Base-by-base conservation (phyloP, 2,329 filamentous ascomycete genomes). In the Xylaria sp. region DNA sequence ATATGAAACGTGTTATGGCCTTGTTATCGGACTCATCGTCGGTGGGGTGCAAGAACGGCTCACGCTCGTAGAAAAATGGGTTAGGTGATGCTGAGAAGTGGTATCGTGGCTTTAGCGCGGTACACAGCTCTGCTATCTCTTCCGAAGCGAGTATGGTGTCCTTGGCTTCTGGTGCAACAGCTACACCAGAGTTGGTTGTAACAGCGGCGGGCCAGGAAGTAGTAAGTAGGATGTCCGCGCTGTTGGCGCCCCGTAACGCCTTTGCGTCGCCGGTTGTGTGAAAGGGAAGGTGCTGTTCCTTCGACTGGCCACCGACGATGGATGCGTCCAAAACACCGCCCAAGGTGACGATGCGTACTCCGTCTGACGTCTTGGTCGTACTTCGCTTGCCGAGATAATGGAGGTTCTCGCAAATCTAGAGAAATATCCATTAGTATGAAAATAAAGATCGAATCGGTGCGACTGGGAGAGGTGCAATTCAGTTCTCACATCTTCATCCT, bases 371-470 rank as follows among this genome's bases (percentile, higher is more conserved):
- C 79, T 96, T 98, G 61, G 93, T 91, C 15, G 91, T 90, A 69
- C 92, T 93, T 75, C 93, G 90, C 80, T 96, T 97, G 66, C 93
- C 94, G 0, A 99, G 87, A 76, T 92, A 97, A 80, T 93, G 93
- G 11, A 99, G 87, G 77, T 99, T 98, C n/a, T 91, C 87, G 78
- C 94, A 97, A 20, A 99, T 86, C 74, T 90, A 26, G 6, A 44
- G 6, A 60, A 1, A 4, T 10, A 20, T 0, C 6, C 2, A 15
- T 67, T 42, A 69, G 60, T 28, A 67, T 5, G 13, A 11, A 23
- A 31, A 10, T 2, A 28, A 42, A 13, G n/a, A 26, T 31, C 17
- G 17, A 13, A 1, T 4, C 15, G 4, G 20, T 2, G 17, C 44
- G 5, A 58, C 6, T 4, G 11, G n/a, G 23, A 38, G 28, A 17